Base-by-base conservation (phyloP, 495 filamentous ascomycete genomes). In the Geoglossum glabrum region DNA sequence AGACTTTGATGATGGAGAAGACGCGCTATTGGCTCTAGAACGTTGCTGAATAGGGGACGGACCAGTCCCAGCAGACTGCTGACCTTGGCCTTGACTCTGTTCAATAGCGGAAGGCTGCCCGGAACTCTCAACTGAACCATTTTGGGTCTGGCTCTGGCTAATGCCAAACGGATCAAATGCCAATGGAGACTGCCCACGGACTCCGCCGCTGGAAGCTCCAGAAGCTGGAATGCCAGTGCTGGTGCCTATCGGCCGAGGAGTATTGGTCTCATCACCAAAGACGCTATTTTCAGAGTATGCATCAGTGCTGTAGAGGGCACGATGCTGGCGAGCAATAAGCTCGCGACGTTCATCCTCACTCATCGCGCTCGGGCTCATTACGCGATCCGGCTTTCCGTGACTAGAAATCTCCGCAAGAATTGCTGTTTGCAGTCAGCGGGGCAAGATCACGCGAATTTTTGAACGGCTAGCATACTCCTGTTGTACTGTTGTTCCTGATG, bases 401-500 rank as follows among this genome's bases (percentile, higher is more conserved):
- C 79, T 78, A 68, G 84, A 81, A 67, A 92, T 76, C 64, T 93
- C 90, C 79, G 84, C 75, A 75, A 86, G 76, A 68, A 85, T 77
- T 76, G 83, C 84, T 87, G 77, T 67, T 71, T 70, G 64, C 66
- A 70, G 65, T 67, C 66, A 71, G 68, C 61, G 63, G 68, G 64
- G 63, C 64, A 63, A 67, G 21, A 21, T 58, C 17, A 57, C 59
- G 57, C 56, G 60, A 45, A 25, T 10, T 21, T 34, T 68, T 64
- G 64, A 64, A 60, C 19, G 34, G 65, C 68, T 68, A 45, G 62
- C 72, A 63, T 66, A 98, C 92, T 95, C 84, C 90, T 83, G 74
- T 96, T 93, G 77, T 93, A 97, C 81, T 98, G 92, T 78, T 98
- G 92, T 77, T 98, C 92, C 75, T 96, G 92, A 73, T 98, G 92